phyloP scores from a whole-genome alignment of 2,329 filamentous ascomycete species.

The Lomentospora prolificans region DNA sequence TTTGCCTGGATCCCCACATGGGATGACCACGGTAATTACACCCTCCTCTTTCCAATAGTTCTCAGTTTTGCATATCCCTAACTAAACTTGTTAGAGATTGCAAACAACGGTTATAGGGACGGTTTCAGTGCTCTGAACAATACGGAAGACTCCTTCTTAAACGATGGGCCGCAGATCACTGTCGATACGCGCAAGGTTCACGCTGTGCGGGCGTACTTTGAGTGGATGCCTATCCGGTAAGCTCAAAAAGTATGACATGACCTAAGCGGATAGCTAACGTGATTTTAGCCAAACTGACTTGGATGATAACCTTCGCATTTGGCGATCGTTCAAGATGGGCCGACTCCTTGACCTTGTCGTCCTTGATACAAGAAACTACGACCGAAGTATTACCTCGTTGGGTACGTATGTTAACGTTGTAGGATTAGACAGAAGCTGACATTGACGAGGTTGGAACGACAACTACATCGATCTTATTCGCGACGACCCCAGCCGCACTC shows the following conservation, averaged over 20 bases:
- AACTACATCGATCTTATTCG: constrained; percentile 51
- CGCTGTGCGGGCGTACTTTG: constrained; percentile 60
- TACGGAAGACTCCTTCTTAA: constrained; percentile 54
- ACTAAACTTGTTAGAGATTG: constrained; percentile 30
- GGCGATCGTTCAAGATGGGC: constrained; percentile 57
- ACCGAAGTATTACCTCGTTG: constrained; percentile 50
- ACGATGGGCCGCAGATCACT: constrained; percentile 43
- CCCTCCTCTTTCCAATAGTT: not conserved
- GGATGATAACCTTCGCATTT: constrained; percentile 60
- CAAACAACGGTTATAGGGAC: constrained; percentile 56
- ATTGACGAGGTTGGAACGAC: constrained; percentile 37
- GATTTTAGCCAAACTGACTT: constrained; percentile 45
- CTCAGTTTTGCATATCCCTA: too few relatives aligned
- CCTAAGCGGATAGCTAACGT: not conserved
- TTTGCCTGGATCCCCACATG: constrained; percentile 36
- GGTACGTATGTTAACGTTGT: constrained; percentile 12
- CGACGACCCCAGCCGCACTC: constrained; percentile 52
- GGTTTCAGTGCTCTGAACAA: constrained; percentile 53
- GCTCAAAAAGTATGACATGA: not conserved
- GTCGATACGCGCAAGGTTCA: constrained; percentile 68
- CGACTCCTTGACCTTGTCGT: constrained; percentile 57
- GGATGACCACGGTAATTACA: constrained; percentile 4
- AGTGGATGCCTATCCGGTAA: constrained; percentile 37
- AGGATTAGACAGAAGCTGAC: not conserved
- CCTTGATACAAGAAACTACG: constrained; percentile 60